Conservation (phyloP, 2,329 filamentous ascomycete genomes). For the Aspergillus hiratsukae region DNA sequence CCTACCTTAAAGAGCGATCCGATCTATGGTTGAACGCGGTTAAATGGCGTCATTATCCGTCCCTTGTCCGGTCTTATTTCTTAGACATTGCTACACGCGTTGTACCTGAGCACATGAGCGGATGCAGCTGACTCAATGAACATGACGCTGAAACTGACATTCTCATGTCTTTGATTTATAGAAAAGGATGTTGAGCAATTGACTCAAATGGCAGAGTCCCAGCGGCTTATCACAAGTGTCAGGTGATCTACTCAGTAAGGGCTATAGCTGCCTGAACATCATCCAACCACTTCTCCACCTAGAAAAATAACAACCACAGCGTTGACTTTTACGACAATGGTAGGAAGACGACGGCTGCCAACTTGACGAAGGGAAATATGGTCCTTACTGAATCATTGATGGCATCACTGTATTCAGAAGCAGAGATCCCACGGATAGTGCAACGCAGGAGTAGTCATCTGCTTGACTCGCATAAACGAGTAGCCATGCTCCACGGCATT, state of each 20-base stretch:
- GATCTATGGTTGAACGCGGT: background rate
- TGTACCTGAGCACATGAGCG: no score
- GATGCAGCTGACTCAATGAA: no score
- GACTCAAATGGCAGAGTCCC: background rate
- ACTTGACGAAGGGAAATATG: no score
- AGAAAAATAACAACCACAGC: no score
- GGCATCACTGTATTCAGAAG: background rate
- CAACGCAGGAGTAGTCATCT: background rate
- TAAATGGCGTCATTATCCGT: background rate
- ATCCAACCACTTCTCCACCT: no score
- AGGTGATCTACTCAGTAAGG: background rate
- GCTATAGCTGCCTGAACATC: no score
- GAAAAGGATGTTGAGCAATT: background rate
- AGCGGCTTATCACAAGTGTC: background rate
- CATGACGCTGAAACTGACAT: background rate
- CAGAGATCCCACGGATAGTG: background rate
- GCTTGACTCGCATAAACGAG: background rate
- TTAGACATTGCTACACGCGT: background rate
- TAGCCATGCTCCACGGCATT: background rate
- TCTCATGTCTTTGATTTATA: background rate
- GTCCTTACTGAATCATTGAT: no score
- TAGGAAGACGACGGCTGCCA: no score
- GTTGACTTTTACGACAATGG: no score
- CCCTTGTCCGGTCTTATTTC: background rate
- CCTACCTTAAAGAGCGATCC: background rate